Evolutionary conservation across 2,329 filamentous ascomycete species (phyloP).

Genomic region (Calonectria hawksworthii): DNA sequence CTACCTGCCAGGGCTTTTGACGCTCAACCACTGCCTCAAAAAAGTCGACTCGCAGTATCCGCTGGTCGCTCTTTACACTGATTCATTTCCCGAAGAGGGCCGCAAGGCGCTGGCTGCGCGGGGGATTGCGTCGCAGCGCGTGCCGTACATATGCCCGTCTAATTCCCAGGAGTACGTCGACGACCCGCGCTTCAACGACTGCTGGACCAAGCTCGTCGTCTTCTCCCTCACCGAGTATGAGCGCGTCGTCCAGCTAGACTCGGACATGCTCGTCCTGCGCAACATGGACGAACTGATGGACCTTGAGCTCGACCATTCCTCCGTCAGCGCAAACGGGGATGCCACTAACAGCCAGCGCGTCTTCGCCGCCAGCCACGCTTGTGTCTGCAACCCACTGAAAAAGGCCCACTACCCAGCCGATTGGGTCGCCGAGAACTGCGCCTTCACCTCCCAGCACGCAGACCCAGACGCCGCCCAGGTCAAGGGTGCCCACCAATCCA

Average conservation of each 20-base stretch:
- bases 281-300: slow-evolving; percentile 97
- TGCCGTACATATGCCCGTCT: slow-evolving; percentile 80
- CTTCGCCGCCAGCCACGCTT: slow-evolving; percentile 88
- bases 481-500: slow-evolving; percentile 58
- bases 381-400: slow-evolving; percentile 85
- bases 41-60: slow-evolving; percentile 77
- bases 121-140: slow-evolving; percentile 76
- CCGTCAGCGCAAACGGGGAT: slow-evolving; percentile 40
- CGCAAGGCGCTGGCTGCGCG: slow-evolving; percentile 78
- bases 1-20: slow-evolving; percentile 87
- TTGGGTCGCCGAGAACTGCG: slow-evolving; percentile 73
- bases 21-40: slow-evolving; percentile 83
- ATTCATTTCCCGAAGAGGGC: slow-evolving; percentile 78
- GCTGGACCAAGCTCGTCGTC: slow-evolving; percentile 88
- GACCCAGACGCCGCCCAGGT: slow-evolving; percentile 62
- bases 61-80: slow-evolving; percentile 86
- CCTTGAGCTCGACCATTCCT: slow-evolving; percentile 73
- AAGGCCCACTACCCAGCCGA: slow-evolving; percentile 83
- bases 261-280: slow-evolving; percentile 85
- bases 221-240: slow-evolving; percentile 84
- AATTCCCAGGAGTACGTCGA: slow-evolving; percentile 76
- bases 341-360: slow-evolving; percentile 66
- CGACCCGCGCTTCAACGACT: slow-evolving; percentile 89
- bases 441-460: slow-evolving; percentile 68
- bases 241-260: slow-evolving; percentile 86